Evolutionary conservation across 73 alveolate genomes (phyloP).

Genomic region (Tetrahymena borealis): DNA sequence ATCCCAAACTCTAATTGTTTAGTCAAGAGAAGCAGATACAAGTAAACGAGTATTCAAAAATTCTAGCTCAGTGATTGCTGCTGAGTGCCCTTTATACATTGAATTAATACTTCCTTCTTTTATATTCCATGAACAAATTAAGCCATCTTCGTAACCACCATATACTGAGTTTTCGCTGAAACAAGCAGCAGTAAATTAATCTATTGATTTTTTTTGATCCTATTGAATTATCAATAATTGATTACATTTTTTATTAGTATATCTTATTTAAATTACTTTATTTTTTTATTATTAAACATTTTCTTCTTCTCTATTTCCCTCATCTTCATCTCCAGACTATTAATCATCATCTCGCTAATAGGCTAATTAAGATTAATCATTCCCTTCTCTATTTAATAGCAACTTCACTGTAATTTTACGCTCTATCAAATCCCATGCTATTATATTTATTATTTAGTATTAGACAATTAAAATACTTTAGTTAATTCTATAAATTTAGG

Average conservation of each 20-base stretch:
- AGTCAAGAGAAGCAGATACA: constrained; percentile 81
- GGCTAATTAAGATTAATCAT: neutral
- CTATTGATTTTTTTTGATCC: neutral
- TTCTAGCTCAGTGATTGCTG: constrained; percentile 34
- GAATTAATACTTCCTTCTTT: constrained; percentile 45
- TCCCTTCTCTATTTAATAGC: neutral
- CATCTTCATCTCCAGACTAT: constrained; percentile 7
- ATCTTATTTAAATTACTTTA: constrained; percentile 5
- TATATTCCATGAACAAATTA: constrained; percentile 55
- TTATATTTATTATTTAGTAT: too few relatives aligned
- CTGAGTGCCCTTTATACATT: constrained; percentile 64
- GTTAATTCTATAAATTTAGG: neutral
- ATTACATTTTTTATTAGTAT: neutral
- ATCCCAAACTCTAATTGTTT: constrained; percentile 89
- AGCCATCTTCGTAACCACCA: constrained; percentile 79
- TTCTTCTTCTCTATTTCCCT: constrained; percentile 12
- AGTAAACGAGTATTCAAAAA: constrained; percentile 54
- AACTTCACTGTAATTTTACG: constrained; percentile 24
- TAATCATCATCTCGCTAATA: neutral
- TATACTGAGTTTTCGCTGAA: constrained; percentile 45
- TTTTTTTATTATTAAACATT: constrained; percentile 6
- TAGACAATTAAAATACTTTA: too few relatives aligned
- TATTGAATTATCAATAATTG: neutral
- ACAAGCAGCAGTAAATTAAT: constrained; percentile 35
- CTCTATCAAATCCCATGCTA: constrained; percentile 43